These are phyloP conservation scores for Leccinellum albellum DNA, from an alignment of 768 basidiomycete species.

Conservation along the genomic window DNA sequence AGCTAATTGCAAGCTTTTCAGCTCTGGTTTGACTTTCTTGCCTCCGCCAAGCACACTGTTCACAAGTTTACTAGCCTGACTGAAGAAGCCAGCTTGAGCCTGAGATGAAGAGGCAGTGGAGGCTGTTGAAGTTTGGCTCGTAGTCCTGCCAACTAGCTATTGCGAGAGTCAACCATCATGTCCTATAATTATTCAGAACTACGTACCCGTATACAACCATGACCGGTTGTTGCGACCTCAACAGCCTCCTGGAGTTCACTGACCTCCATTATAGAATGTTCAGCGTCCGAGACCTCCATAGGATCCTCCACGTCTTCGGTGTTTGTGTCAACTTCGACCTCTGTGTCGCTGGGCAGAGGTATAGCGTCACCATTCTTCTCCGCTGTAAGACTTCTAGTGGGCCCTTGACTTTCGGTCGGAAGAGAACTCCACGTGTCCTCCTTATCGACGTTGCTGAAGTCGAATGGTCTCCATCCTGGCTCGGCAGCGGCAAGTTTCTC, in stretches of 20 bases:
- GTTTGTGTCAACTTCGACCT: constrained; percentile 8
- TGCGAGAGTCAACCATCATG: constrained; percentile 7
- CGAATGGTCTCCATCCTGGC: constrained; percentile 60
- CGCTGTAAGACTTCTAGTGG: constrained; percentile 21
- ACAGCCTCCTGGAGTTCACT: constrained; percentile 39
- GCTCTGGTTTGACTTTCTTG: constrained; percentile 72
- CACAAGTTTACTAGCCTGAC: constrained; percentile 66
- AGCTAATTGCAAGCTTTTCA: constrained; percentile 80
- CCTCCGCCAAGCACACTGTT: constrained; percentile 61
- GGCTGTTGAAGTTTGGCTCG: constrained; percentile 54
- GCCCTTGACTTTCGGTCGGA: constrained; percentile 54
- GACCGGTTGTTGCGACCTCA: constrained; percentile 35
- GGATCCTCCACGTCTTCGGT: constrained; percentile 9
- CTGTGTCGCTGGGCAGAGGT: constrained; percentile 4
- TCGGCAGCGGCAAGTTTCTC: constrained; percentile 55
- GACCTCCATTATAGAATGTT: constrained; percentile 28
- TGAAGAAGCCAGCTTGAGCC: constrained; percentile 59
- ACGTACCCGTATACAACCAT: constrained; percentile 42
- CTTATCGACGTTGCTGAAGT: constrained; percentile 51
- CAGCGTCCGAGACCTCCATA: constrained; percentile 36
- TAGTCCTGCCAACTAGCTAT: constrained; percentile 34
- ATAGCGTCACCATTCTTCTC: constrained; percentile 5
- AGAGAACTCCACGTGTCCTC: constrained; percentile 74
- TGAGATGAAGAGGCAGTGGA: constrained; percentile 38
- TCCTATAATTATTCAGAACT: not conserved